Percentiles rank a stretch among this genome's conserved stretches.
Evolutionary conservation across 169 alveolate species (phyloP).

Genomic region (Babesia ovata): DNA sequence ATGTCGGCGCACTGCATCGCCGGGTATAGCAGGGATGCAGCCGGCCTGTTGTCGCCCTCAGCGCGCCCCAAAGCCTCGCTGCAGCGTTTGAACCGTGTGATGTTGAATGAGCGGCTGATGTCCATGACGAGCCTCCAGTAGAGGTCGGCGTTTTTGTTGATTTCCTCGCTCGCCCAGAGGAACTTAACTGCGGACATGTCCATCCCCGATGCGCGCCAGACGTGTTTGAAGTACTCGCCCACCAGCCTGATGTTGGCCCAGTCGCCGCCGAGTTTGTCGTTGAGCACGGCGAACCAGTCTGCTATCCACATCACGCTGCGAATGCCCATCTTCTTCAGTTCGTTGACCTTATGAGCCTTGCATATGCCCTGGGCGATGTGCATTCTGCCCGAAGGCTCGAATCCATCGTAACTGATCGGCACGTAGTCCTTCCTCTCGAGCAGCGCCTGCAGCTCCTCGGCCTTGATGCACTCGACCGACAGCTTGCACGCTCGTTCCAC

Average conservation of each 20-base stretch:
- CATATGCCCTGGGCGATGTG: conserved; percentile 98
- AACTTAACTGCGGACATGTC: conserved; percentile 93
- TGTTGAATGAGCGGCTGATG: conserved; percentile 90
- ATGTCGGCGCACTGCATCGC: conserved; percentile 99
- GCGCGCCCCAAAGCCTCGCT: conserved; percentile 98
- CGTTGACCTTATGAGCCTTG: conserved; percentile 90
- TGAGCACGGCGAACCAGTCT: conserved; percentile 99
- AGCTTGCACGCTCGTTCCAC: conserved; percentile 18
- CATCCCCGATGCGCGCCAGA: conserved; percentile 99
- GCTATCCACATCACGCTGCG: conserved; percentile 99
- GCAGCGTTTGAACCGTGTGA: conserved; percentile 95
- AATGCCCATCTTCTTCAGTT: conserved; percentile 94
- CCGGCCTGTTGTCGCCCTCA: conserved; percentile 94
- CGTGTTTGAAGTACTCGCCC: conserved; percentile 97
- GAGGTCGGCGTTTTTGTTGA: conserved; percentile 91
- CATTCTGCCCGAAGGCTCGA: conserved; percentile 99
- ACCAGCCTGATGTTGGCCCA: conserved; percentile 90
- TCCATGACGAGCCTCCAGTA: conserved; percentile 97
- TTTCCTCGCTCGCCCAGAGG: conserved; percentile 98
- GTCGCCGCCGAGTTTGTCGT: conserved; percentile 99
- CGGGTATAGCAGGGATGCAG: conserved; percentile 91
- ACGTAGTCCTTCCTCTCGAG: conserved; percentile 34
- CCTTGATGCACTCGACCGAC: conserved; percentile 64
- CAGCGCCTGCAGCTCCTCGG: conserved; percentile 55
- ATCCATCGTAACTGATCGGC: conserved; percentile 97